These are phyloP conservation scores for Avena insularis DNA, from an alignment of 176 grass and related monocot species.

Conservation along the genomic window DNA sequence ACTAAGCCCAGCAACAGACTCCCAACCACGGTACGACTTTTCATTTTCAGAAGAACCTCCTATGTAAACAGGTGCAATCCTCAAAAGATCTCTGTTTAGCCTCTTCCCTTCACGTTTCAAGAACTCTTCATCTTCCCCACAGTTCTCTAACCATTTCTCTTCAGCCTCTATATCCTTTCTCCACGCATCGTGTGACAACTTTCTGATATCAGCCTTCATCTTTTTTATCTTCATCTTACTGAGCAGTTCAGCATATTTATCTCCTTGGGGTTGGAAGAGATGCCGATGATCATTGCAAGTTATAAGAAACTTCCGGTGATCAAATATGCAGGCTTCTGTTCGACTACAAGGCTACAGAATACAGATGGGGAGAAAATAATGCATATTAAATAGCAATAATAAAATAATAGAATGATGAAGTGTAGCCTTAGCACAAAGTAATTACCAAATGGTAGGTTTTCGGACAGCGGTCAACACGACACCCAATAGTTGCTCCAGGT, in stretches of 20 bases:
- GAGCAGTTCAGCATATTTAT: constrained; percentile 63
- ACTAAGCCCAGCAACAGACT: constrained; percentile 95
- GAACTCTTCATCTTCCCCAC: constrained; percentile 98
- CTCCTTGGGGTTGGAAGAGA: constrained; percentile 88
- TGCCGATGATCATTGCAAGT: constrained; percentile 89
- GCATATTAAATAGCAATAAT: constrained; percentile 36
- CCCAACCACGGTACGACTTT: constrained; percentile 75
- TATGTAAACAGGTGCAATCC: constrained; percentile 92
- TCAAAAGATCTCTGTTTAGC: constrained; percentile 87
- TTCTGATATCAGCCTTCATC: constrained; percentile 79
- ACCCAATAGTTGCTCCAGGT: constrained; percentile 95
- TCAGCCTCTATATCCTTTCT: constrained; percentile 89
- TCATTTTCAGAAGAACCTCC: constrained; percentile 81
- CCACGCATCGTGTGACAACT: constrained; percentile 77
- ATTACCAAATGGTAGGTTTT: constrained; percentile 99
- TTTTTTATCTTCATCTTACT: constrained; percentile 89
- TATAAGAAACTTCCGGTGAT: constrained; percentile 99
- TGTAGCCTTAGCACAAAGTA: constrained; percentile 24
- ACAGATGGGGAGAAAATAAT: constrained; percentile 40
- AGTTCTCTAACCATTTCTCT: constrained; percentile 99
- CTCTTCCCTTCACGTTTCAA: constrained; percentile 92
- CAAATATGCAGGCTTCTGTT: constrained; percentile 88
- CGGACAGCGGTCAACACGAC: constrained; percentile 86
- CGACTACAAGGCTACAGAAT: constrained; percentile 88
- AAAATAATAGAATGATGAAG: constrained; percentile 7